Evolutionary conservation across 495 filamentous ascomycete species (phyloP), one percentile per base, ranked within the genome.

Genomic region (Penicillium dipodomyicola): DNA sequence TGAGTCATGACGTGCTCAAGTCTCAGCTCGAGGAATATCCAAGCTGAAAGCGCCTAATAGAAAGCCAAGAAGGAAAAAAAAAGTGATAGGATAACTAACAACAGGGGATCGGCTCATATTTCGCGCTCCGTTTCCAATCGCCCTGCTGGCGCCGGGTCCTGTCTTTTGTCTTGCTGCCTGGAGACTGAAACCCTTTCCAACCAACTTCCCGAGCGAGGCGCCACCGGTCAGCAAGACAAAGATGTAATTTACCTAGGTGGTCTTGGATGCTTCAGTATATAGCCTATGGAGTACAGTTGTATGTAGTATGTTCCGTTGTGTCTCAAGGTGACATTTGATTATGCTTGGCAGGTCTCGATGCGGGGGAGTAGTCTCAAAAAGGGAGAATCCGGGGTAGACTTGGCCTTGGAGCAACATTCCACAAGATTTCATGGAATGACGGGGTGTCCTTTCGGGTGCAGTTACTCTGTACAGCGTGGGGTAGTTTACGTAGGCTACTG

Each of bases 311-410:
- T 29, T 30, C 17, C n/a, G 32, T 32, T 6, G 5, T 8, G 19
- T 23, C n/a, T 42, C 27, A 52, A 41, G 58, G 64, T 67, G 46
- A 64, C 64, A 64, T 62, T 59, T 52, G 3, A 47, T 51, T 44
- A 27, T 48, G 49, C 63, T 65, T 65, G 60, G 63, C 60, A 58
- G 44, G 48, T 49, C 61, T 64, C 42, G 40, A 56, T 60, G 65
- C 57, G 62, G 59, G 62, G 65, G 32, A 39, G 35, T 39, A 35
- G 29, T 29, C 12, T n/a, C 42, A 23, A 25, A 44, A 46, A 54
- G 20, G 45, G n/a, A 17, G 29, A 65, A 65, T 68, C 65, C 58
- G 65, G 65, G 65, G 65, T 58, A 67, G 57, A 46, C 14, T 63
- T 56, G 37, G 41, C 35, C 60, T 50, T 47, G 27, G 29, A 14